These are phyloP conservation scores for Rhodotorula paludigena DNA, from an alignment of 768 basidiomycete species.

Conservation along the genomic window DNA sequence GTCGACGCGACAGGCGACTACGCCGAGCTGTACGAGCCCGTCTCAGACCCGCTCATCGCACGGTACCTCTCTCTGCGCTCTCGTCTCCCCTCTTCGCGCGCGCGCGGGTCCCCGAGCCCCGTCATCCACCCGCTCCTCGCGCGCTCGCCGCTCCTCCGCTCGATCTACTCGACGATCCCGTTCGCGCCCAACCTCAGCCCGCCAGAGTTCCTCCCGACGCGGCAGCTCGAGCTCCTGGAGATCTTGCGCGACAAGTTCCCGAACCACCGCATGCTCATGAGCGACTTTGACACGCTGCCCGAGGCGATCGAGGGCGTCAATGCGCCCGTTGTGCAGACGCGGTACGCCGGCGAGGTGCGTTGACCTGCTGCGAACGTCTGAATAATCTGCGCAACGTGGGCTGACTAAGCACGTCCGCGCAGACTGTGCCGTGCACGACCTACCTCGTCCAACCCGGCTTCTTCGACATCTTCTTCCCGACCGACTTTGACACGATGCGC, in stretches of 20 bases:
- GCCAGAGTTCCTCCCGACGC: constrained; percentile 89
- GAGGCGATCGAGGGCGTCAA: constrained; percentile 72
- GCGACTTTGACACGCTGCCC: constrained; percentile 84
- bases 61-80: constrained; percentile 66
- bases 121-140: constrained; percentile 32
- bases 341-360: constrained; percentile 67
- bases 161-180: constrained; percentile 65
- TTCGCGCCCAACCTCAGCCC: constrained; percentile 82
- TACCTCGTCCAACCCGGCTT: constrained; percentile 89
- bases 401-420: background rate
- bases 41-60: constrained; percentile 76
- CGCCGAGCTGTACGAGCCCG: constrained; percentile 69
- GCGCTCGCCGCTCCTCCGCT: constrained; percentile 53
- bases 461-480: constrained; percentile 99
- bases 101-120: constrained; percentile 50
- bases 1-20: constrained; percentile 78
- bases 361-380: too few relatives aligned
- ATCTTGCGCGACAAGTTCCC: constrained; percentile 79
- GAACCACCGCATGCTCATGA: constrained; percentile 83
- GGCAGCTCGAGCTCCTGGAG: constrained; percentile 75
- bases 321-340: constrained; percentile 93
- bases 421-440: constrained; percentile 71
- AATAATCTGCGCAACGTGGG: too few relatives aligned
- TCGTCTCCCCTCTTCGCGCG: constrained; percentile 54
- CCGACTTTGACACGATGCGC: constrained; percentile 72